Base-by-base conservation (phyloP, 2,329 filamentous ascomycete species). In the Onygenales sp. region DNA sequence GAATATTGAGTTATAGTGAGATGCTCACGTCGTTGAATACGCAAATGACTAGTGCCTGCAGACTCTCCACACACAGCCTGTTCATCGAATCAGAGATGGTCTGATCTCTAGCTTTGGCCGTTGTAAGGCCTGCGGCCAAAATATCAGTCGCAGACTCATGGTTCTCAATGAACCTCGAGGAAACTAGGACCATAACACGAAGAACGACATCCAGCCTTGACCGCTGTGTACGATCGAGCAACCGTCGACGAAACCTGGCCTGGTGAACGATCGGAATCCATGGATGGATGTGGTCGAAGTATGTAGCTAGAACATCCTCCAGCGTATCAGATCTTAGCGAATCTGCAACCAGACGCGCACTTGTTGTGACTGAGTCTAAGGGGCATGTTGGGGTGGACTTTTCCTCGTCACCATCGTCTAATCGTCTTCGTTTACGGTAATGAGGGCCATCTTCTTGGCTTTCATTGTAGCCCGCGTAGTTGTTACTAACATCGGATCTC, bases 231-330 rank as follows among this genome's bases (percentile, higher is more conserved):
- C 56, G 51, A 45, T 56, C 47, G 35, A 50, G 44, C 50, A 69
- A 58, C 8, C 59, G 57, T 43, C 61, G 57, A 2, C 66, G 64
- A 43, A 69, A 69, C 32, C 57, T 58, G 5, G 52, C 54, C 2
- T 65, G 59, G 49, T 69, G 66, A 7, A 69, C 57, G 10, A 69
- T 63, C 0, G 67, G 67, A 38, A 67, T 68, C 66, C 65, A 69
- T 17, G 63, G 65, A 52, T 68, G 66, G 9, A 67, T 59, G 10
- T 63, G 63, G 2, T 44, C 27, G 46, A 66, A 66, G 51, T 69
- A 67, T 7, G 64, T 60, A 5, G 66, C 63, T 5, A 69, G 62
- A 2, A 69, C 51, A 2, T 53, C 44, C 17, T 60, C 51, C 7
- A 68, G 53, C 1, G 67, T 42, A n/a, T 64, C 62, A 2, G 9